phyloP scores from a whole-genome alignment of 805 yeast genomes.

The Candida incommunis region DNA sequence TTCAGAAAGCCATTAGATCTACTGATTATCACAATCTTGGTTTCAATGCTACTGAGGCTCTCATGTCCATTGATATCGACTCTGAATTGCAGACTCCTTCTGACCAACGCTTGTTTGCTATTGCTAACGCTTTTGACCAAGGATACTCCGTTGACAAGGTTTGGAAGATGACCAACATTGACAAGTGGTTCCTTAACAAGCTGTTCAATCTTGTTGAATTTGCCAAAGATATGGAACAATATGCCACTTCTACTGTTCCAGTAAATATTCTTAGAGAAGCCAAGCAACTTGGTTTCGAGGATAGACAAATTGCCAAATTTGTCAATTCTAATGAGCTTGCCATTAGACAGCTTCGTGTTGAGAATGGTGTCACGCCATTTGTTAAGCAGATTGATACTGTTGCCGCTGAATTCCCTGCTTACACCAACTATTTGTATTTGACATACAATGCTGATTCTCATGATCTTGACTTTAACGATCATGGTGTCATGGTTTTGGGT shows the following conservation, averaged over 20 bases:
- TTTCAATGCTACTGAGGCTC: constrained; percentile 57
- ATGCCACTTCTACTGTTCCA: constrained; percentile 37
- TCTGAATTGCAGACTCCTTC: constrained; percentile 89
- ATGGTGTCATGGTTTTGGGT: constrained; percentile 89
- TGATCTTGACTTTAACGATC: constrained; percentile 75
- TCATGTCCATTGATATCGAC: constrained; percentile 87
- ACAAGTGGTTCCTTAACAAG: constrained; percentile 90
- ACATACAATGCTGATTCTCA: constrained; percentile 84
- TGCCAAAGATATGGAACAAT: constrained; percentile 61
- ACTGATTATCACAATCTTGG: constrained; percentile 95
- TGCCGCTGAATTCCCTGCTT: constrained; percentile 98
- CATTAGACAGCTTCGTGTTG: constrained; percentile 71
- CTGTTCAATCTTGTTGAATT: constrained; percentile 83
- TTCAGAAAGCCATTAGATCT: constrained; percentile 87
- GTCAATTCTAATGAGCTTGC: constrained; percentile 63
- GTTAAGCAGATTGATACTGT: constrained; percentile 94
- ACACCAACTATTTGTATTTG: constrained; percentile 88
- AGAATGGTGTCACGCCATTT: constrained; percentile 71
- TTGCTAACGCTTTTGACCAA: constrained; percentile 93
- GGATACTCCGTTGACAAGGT: constrained; percentile 83
- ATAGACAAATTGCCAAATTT: constrained; percentile 75
- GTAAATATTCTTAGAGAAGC: constrained; percentile 50
- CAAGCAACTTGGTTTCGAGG: constrained; percentile 90
- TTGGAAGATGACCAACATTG: constrained; percentile 84
- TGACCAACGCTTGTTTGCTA: constrained; percentile 96